Evolutionary conservation across 257 asterid species (phyloP).

Genomic region (Galeopsis tetrahit): DNA sequence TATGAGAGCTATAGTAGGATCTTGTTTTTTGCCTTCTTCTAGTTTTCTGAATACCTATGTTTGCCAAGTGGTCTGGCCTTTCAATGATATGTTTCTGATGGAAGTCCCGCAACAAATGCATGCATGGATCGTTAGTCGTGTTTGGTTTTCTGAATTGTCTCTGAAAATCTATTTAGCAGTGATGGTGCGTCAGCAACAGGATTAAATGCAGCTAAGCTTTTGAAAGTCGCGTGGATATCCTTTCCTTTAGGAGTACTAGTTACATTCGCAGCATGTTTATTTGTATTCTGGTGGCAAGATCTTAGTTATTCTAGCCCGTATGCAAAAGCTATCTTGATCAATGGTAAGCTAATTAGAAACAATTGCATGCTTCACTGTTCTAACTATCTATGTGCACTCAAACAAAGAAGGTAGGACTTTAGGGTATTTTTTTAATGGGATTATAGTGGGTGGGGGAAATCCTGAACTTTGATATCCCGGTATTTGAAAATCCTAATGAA

Average conservation of each 20-base stretch:
- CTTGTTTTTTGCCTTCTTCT: neutral
- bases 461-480: no score
- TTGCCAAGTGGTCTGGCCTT: constrained; percentile 19
- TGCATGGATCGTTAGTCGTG: constrained; percentile 7
- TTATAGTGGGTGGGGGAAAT: no score
- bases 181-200: constrained; percentile 59
- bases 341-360: constrained; percentile 53
- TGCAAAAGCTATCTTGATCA: constrained; percentile 85
- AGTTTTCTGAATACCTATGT: neutral
- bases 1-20: constrained; percentile 8
- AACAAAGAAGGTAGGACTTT: constrained; percentile 2
- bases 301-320: constrained; percentile 72
- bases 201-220: constrained; percentile 65
- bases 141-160: constrained; percentile 26
- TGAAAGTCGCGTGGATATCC: constrained; percentile 92
- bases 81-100: constrained; percentile 22
- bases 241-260: constrained; percentile 74
- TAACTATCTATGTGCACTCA: neutral
- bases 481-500: no score
- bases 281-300: constrained; percentile 89
- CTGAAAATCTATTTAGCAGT: constrained; percentile 47
- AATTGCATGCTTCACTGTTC: constrained; percentile 6
- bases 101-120: constrained; percentile 5
- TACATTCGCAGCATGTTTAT: constrained; percentile 60
- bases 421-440: neutral